These are phyloP conservation scores for Aspergillus pseudoterreus DNA, from an alignment of 2,329 filamentous ascomycete species.

Conservation along the genomic window DNA sequence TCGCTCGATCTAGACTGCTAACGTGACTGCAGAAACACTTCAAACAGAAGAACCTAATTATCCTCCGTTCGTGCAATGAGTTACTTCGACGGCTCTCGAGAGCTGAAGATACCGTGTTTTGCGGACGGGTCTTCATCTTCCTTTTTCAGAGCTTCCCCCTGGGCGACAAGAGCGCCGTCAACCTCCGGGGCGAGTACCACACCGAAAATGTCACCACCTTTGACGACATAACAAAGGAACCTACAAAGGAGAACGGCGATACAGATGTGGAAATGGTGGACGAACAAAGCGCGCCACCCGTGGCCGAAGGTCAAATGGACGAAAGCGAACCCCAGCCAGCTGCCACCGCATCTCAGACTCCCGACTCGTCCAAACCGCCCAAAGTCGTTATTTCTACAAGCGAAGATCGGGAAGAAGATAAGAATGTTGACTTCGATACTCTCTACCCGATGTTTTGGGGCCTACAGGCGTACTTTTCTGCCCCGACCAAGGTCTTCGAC, in stretches of 20 bases:
- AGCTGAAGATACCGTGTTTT: slow-evolving; percentile 95
- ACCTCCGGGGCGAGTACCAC: slow-evolving; percentile 92
- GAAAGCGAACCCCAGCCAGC: slow-evolving; percentile 20
- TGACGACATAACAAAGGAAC: slow-evolving; percentile 52
- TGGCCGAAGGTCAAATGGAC: slow-evolving; percentile 29
- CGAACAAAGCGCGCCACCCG: slow-evolving; percentile 29
- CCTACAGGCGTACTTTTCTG: slow-evolving; percentile 85
- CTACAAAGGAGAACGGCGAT: slow-evolving; percentile 37
- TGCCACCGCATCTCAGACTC: slow-evolving; percentile 12
- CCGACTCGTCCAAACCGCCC: slow-evolving; percentile 17
- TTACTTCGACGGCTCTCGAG: slow-evolving; percentile 88
- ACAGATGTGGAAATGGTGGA: slow-evolving; percentile 65
- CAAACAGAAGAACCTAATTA: slow-evolving; percentile 79
- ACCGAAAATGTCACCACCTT: slow-evolving; percentile 89
- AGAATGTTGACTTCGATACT: slow-evolving; percentile 62
- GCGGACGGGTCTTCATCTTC: slow-evolving; percentile 95
- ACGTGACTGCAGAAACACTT: slow-evolving; percentile 56
- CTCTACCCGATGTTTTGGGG: slow-evolving; percentile 95
- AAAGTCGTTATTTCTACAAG: slow-evolving; percentile 23
- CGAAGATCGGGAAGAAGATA: slow-evolving; percentile 18
- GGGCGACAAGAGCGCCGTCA: slow-evolving; percentile 95
- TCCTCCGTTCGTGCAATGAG: slow-evolving; percentile 93
- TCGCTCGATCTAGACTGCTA: slow-evolving; percentile 16
- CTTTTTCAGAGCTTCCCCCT: slow-evolving; percentile 97
- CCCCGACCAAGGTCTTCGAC: slow-evolving; percentile 80